Percentiles rank a stretch among this genome's conserved stretches.
Evolutionary conservation across 352 stramenopile genomes (phyloP).

Genomic region (Phytopythium mirpurense): DNA sequence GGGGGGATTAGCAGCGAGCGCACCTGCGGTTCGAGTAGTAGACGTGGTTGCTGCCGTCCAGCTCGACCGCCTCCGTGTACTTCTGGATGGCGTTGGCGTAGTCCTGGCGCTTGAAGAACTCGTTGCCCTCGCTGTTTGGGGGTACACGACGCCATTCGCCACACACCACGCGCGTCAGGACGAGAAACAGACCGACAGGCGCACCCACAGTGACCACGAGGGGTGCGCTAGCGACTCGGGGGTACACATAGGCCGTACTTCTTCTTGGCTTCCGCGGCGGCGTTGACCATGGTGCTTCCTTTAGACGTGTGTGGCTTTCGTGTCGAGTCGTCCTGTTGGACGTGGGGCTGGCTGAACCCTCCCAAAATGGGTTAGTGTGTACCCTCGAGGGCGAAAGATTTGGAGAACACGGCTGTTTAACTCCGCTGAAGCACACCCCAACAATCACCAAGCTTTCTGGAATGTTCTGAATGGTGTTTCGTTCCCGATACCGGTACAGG

Average conservation of each 20-base stretch:
- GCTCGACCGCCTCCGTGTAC: constrained; percentile 90
- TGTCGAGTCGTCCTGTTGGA: background rate
- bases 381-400: constrained; percentile 1
- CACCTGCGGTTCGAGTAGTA: constrained; percentile 94
- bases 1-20: background rate
- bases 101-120: constrained; percentile 91
- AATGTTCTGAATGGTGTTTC: too few relatives aligned
- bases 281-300: constrained; percentile 45
- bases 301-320: background rate
- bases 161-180: background rate
- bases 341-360: background rate
- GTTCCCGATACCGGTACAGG: too few relatives aligned
- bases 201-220: background rate
- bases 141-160: background rate
- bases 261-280: constrained; percentile 79
- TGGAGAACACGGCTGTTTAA: background rate
- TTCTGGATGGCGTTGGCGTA: constrained; percentile 88
- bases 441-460: too few relatives aligned
- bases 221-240: background rate
- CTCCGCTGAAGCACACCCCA: too few relatives aligned
- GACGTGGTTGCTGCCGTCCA: constrained; percentile 88
- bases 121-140: constrained; percentile 86
- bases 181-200: background rate
- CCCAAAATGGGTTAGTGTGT: too few relatives aligned
- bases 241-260: constrained; percentile 44